These are phyloP conservation scores for Diaporthe nobilis DNA, from an alignment of 2,329 filamentous ascomycete species.

Conservation along the genomic window DNA sequence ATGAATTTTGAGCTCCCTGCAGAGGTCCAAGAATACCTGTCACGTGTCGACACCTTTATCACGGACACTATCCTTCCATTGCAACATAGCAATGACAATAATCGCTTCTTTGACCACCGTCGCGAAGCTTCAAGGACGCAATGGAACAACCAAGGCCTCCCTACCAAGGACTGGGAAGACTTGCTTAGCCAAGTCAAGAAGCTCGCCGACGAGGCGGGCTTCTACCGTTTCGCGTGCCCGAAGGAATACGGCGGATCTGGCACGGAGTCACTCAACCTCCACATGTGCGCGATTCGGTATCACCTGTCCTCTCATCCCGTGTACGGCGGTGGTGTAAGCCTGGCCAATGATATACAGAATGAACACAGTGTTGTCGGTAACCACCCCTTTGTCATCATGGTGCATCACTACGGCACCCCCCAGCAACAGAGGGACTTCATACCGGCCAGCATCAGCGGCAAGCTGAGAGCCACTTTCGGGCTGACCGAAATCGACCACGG, in stretches of 20 bases:
- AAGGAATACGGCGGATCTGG: background rate
- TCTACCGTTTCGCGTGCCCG: background rate
- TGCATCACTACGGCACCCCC: background rate
- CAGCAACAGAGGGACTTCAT: background rate
- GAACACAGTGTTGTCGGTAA: background rate
- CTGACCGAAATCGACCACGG: background rate
- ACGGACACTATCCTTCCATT: background rate
- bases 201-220: background rate
- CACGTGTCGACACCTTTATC: background rate
- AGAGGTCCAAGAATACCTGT: background rate
- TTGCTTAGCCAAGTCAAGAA: background rate
- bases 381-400: background rate
- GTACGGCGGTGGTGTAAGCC: background rate
- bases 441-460: background rate
- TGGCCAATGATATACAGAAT: background rate
- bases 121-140: background rate
- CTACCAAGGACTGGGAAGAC: background rate
- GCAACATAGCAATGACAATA: background rate
- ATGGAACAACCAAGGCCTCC: background rate
- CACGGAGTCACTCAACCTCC: background rate
- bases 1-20: background rate
- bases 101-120: background rate
- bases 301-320: background rate
- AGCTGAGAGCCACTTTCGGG: background rate
- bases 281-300: background rate